Conservation (phyloP, 2,329 filamentous ascomycete genomes). For the Sphaerulina populicola region DNA sequence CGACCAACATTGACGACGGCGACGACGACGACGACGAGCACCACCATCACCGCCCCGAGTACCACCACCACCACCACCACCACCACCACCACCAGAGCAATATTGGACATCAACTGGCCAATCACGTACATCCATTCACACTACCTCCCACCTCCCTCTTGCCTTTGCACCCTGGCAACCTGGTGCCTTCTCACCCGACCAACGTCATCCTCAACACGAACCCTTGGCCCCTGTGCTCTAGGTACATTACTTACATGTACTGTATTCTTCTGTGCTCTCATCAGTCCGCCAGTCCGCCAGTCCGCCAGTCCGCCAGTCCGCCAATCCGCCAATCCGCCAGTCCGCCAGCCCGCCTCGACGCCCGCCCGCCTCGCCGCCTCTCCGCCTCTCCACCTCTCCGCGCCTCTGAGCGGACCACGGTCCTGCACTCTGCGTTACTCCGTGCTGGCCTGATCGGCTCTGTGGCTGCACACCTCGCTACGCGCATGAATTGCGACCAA, state of each 20-base stretch:
- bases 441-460: constrained; percentile 27
- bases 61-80: background rate
- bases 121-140: background rate
- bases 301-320: too few species aligned
- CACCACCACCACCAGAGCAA: background rate
- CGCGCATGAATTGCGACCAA: constrained; percentile 22
- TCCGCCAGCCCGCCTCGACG: too few species aligned
- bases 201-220: background rate
- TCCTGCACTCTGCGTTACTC: background rate
- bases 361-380: too few species aligned
- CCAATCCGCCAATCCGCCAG: too few species aligned
- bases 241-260: background rate
- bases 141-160: too few species aligned
- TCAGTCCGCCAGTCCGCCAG: background rate
- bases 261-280: background rate
- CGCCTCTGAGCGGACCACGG: background rate
- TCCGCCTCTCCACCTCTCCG: too few species aligned
- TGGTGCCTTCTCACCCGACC: background rate
- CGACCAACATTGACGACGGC: too few species aligned
- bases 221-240: background rate
- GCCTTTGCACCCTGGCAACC: background rate
- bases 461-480: constrained; percentile 2
- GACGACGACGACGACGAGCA: too few species aligned
- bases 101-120: background rate
- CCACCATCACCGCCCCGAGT: too few species aligned